Conservation (phyloP, 352 stramenopile species). For the Pythium guiyangense region DNA sequence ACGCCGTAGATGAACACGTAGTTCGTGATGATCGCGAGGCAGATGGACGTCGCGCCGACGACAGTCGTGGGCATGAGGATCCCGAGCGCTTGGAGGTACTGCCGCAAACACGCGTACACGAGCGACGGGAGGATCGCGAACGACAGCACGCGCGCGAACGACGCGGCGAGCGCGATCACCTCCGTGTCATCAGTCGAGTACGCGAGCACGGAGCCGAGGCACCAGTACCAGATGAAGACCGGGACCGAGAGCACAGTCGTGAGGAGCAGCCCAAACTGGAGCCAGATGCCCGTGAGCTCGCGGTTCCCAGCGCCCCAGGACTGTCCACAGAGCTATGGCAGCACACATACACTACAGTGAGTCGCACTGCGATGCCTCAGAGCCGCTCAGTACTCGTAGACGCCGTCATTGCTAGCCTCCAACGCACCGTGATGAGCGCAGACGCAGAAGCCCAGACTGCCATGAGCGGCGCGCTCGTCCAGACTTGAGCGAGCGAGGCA, state of each 20-base stretch:
- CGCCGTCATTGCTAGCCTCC: not conserved
- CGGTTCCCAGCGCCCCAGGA: constrained; percentile 64
- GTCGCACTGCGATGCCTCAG: no score
- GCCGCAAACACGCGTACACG: constrained; percentile 61
- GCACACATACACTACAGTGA: not conserved
- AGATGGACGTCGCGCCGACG: constrained; percentile 60
- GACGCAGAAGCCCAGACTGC: constrained; percentile 55
- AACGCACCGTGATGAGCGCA: constrained; percentile 51
- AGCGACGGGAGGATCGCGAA: constrained; percentile 57
- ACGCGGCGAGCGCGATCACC: constrained; percentile 48
- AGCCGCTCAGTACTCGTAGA: no score
- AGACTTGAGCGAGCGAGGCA: constrained; percentile 64
- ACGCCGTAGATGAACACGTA: constrained; percentile 73
- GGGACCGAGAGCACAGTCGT: constrained; percentile 49
- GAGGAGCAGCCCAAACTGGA: constrained; percentile 62
- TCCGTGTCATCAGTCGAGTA: constrained; percentile 57
- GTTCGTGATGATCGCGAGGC: constrained; percentile 49
- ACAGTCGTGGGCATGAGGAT: constrained; percentile 61
- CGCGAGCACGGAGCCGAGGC: constrained; percentile 47
- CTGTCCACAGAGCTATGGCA: constrained; percentile 54
- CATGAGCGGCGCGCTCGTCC: constrained; percentile 64
- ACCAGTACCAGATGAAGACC: constrained; percentile 72
- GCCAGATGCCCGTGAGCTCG: constrained; percentile 67
- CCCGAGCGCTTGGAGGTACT: constrained; percentile 70
- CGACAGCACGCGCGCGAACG: constrained; percentile 57